Evolutionary conservation across 805 yeast genomes (phyloP), one percentile per base, ranked within the genome.

Genomic region (Tetrapisispora iriomotensis): DNA sequence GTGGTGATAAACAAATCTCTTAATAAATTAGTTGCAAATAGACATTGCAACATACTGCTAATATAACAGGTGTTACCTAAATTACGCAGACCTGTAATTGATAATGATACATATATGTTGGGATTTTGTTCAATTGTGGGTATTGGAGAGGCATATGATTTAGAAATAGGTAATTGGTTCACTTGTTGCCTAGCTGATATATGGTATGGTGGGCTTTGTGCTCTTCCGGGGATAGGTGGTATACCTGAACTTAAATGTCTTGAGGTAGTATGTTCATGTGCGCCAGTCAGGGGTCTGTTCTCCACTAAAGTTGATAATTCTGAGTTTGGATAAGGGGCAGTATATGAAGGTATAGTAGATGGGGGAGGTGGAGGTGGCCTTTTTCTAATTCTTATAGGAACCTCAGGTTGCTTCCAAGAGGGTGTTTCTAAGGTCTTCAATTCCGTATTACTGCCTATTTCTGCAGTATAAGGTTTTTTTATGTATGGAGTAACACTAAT

Each of bases 31-130:
- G 79, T 56, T 2, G 77, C 81, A 57, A 79, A 79, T 6, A 82
- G 54, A 45, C 85, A 71, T 55, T 82, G 94, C 10, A 82, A 54
- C 65, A 82, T 77, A 53, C 82, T 74, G 51, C 82, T 82, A 41
- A 82, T 76, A 53, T 82, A 82, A 50, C 94, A 82, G 0, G 88
- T 79, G 30, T 79, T 78, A 0, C 87, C 86, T 59, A 73, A 64
- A 51, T 82, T 82, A 43, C 72, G 63, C 37, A 82, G 57, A 0
- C 88, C 84, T 39, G 82, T 77, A 13, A 77, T 66, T 1, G 74
- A 65, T 36, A 67, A 55, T 8, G 72, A 61, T 13, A 68, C 69
- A 48, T 61, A 67, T 45, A 58, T 53, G 33, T 65, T 54, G 1
- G 57, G 40, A 43, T 61, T 65, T 27, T 58, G 51, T 40, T 65